Base-by-base conservation (phyloP, 2,329 filamentous ascomycete species). In the Laburnicola sp. region DNA sequence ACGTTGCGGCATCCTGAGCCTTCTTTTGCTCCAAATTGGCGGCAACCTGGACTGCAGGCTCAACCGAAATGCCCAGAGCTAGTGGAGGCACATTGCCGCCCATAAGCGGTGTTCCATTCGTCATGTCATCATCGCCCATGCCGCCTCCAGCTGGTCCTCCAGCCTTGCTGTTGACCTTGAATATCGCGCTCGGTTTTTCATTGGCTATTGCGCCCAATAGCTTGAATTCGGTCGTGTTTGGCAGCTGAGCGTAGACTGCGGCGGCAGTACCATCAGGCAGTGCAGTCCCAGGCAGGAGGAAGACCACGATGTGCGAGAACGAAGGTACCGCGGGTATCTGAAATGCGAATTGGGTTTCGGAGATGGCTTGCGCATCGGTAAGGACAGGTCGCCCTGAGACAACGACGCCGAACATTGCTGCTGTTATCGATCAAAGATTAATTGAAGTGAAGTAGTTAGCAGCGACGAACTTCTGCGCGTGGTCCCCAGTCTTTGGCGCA, bases 131-230 rank as follows among this genome's bases (percentile, higher is more conserved):
- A 69, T 78, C 80, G 31, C 73, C 66, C 60, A 73, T 46, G 63
- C 72, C 60, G 55, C 72, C 55, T 53, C 72, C 64, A 60, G 71
- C 74, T 16, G 73, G 62, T 0, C 58, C 66, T 2, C 66, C 66
- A 5, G 71, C 73, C 30, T 65, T 63, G 42, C 64, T 68, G 42
- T 78, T 80, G 58, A 96, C 78, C 71, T 89, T 91, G 80, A 97
- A 97, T 50, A 97, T 88, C 31, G 92, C 91, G 60, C 88, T 93
- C 62, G 94, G 91, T 69, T 97, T 97, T 50, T 92, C 91, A 31
- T 89, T 86, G 1, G 89, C 92, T 49, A 99, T 86, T 42, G 87
- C 94, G 56, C 95, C 94, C 3, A 97, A 84, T 64, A 99, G 90
- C 53, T 82, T 85, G 76, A 96, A 96, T 40, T 86, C 83, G 70